These are phyloP conservation scores for Gentiana macrophylla DNA, from an alignment of 257 asterid species.

Conservation along the genomic window DNA sequence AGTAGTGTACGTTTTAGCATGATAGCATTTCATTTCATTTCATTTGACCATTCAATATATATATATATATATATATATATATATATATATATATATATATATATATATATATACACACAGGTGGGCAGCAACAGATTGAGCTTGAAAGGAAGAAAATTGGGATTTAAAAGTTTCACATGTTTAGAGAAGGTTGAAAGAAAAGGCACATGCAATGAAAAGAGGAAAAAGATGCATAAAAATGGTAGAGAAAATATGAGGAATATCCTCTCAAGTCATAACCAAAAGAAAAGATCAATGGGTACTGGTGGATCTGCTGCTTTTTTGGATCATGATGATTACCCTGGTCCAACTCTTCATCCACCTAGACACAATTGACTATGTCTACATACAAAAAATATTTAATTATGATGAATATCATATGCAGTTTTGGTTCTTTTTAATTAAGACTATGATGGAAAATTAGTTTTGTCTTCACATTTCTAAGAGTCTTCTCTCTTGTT, in stretches of 20 bases:
- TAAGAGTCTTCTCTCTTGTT: too few relatives aligned
- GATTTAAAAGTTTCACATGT: background rate
- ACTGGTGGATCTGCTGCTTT: slow-evolving; percentile 33
- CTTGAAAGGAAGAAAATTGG: slow-evolving; percentile 1
- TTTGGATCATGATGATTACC: slow-evolving; percentile 36
- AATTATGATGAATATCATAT: too few relatives aligned
- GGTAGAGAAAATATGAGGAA: slow-evolving; percentile 16
- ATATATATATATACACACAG: background rate
- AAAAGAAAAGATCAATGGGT: slow-evolving; percentile 12
- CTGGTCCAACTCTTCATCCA: slow-evolving; percentile 59
- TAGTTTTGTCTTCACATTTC: background rate
- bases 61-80: too few relatives aligned
- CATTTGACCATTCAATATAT: too few relatives aligned
- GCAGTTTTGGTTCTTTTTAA: too few relatives aligned
- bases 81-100: too few relatives aligned
- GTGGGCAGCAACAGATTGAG: background rate
- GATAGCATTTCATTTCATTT: too few relatives aligned
- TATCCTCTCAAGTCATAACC: slow-evolving; percentile 4
- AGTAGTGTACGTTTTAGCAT: too few relatives aligned
- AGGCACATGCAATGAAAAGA: background rate
- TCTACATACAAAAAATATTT: too few relatives aligned
- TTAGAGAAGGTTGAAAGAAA: background rate
- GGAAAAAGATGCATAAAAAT: slow-evolving; percentile 3
- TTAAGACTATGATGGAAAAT: too few relatives aligned
- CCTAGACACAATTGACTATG: slow-evolving; percentile 44